Evolutionary conservation across 73 alveolate genomes (phyloP).

Genomic region (Uronychia setigera): DNA sequence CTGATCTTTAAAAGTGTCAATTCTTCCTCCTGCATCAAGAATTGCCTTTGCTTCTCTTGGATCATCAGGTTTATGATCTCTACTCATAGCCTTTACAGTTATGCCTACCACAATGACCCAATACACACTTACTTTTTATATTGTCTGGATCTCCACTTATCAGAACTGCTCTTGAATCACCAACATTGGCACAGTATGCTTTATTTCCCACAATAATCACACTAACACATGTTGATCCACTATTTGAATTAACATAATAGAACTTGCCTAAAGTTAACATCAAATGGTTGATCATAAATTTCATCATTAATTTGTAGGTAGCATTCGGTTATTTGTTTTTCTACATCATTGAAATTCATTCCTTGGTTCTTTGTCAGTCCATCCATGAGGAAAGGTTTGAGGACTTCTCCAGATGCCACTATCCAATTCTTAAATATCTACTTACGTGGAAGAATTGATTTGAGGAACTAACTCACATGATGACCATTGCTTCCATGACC

Average conservation of each 20-base stretch:
- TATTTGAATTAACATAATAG: no score
- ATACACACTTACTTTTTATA: neutral
- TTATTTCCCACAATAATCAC: conserved; percentile 63
- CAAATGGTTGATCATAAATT: neutral
- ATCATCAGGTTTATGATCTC: conserved; percentile 95
- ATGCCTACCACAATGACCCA: neutral
- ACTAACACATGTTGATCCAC: conserved; percentile 55
- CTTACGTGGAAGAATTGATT: neutral
- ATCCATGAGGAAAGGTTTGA: neutral
- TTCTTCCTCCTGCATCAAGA: conserved; percentile 86
- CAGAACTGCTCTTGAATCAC: conserved; percentile 86
- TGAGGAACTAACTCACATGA: conserved; percentile 31
- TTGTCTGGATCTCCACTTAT: conserved; percentile 8
- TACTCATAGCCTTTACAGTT: conserved; percentile 30
- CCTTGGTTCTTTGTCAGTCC: neutral
- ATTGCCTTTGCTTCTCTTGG: conserved; percentile 90
- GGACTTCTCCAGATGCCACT: neutral
- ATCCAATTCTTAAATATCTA: neutral
- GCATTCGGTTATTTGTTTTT: neutral
- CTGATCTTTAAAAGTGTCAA: conserved; percentile 82
- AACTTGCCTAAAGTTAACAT: neutral
- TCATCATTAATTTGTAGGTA: neutral
- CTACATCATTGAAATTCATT: neutral
- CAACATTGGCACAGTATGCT: conserved; percentile 79
- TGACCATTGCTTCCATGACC: conserved; percentile 71